These are phyloP conservation scores for Blastomyces silverae DNA, from an alignment of 2,329 filamentous ascomycete genomes.

Conservation along the genomic window DNA sequence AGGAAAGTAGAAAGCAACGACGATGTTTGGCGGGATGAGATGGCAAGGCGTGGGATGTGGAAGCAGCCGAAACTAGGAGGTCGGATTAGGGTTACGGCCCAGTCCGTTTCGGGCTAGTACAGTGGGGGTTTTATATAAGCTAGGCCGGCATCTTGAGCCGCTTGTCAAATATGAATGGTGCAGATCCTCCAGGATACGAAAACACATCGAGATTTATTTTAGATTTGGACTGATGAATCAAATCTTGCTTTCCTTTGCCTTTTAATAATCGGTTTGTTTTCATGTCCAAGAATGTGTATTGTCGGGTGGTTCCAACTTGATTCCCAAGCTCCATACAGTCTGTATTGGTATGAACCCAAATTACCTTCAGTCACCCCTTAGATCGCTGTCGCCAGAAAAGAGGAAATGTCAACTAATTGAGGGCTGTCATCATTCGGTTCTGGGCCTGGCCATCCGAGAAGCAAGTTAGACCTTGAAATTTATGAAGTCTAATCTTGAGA, in stretches of 20 bases:
- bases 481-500: background rate
- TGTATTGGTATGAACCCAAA: too few species aligned
- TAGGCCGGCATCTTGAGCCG: too few species aligned
- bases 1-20: background rate
- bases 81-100: conserved; percentile 7
- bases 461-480: background rate
- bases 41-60: background rate
- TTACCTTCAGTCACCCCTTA: background rate
- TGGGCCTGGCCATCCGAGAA: background rate
- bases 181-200: too few species aligned
- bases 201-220: background rate
- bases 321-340: background rate
- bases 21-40: conserved; percentile 6
- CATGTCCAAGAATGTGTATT: background rate
- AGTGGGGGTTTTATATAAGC: background rate
- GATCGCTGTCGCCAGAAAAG: background rate
- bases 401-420: background rate
- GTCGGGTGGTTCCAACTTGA: background rate
- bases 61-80: background rate
- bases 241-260: background rate
- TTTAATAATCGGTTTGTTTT: background rate
- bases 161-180: too few species aligned
- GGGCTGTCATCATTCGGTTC: background rate
- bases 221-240: background rate
- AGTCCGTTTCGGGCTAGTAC: background rate